Evolutionary conservation across 2,329 filamentous ascomycete genomes (phyloP).

Genomic region (Penicillium nordicum): DNA sequence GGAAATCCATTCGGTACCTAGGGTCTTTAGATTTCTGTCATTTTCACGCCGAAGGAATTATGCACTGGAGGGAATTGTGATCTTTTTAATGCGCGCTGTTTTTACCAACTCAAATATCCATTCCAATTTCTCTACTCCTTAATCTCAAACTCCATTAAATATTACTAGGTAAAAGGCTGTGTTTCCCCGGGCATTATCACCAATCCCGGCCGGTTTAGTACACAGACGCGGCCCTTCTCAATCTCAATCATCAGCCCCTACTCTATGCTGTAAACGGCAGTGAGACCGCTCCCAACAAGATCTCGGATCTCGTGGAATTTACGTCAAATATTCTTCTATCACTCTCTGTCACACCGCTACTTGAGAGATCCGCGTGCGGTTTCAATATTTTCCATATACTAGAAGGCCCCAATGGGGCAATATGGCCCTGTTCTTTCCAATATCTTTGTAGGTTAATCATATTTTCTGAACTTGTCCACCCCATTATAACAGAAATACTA

Average conservation of each 20-base stretch:
- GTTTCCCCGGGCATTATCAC: too few relatives aligned
- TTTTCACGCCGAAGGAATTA: slow-evolving; percentile 1
- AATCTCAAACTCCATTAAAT: neutral
- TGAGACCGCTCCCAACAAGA: neutral
- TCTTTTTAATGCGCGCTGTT: slow-evolving; percentile 4
- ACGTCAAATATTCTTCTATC: neutral
- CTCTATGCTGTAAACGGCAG: neutral
- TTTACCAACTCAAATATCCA: neutral
- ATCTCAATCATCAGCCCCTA: neutral
- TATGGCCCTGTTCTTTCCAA: neutral
- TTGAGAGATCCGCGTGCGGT: neutral
- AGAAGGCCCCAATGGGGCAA: neutral
- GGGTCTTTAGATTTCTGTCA: slow-evolving; percentile 13
- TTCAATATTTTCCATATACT: neutral
- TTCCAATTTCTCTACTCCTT: neutral
- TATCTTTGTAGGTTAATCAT: too few relatives aligned
- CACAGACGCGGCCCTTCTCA: neutral
- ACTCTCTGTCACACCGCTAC: neutral
- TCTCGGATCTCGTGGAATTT: neutral
- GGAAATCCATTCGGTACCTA: neutral
- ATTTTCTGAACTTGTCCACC: neutral
- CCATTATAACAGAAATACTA: neutral
- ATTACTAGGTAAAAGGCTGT: neutral
- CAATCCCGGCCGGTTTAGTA: too few relatives aligned
- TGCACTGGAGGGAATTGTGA: slow-evolving; percentile 3